A percentile compares a stretch with the other conserved stretches of the same genome.
These are phyloP conservation scores for Aeschynomene evenia DNA, from an alignment of 306 rosid species.

Conservation along the genomic window DNA sequence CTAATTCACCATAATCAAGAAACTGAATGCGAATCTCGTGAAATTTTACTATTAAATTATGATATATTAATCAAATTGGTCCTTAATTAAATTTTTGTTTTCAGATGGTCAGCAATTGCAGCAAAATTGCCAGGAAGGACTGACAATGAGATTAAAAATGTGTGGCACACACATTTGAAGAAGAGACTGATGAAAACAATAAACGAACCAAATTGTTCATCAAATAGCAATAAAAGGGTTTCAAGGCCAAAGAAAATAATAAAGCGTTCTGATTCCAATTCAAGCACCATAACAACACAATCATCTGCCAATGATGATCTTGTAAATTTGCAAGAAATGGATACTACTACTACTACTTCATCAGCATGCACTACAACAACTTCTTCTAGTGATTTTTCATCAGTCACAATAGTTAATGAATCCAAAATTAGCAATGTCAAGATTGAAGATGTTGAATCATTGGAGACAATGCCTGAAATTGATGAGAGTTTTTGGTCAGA, in stretches of 20 bases:
- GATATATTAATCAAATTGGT: neutral
- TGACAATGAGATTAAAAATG: slow-evolving; percentile 90
- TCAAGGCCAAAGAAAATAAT: slow-evolving; percentile 27
- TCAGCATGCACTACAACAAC: slow-evolving; percentile 39
- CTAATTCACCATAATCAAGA: slow-evolving; percentile 20
- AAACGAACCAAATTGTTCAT: neutral
- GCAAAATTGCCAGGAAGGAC: slow-evolving; percentile 88
- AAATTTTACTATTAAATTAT: slow-evolving; percentile 6
- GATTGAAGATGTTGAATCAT: slow-evolving; percentile 42
- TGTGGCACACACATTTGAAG: slow-evolving; percentile 97
- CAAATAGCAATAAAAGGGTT: slow-evolving; percentile 19
- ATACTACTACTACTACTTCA: no score
- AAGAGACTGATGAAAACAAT: slow-evolving; percentile 52
- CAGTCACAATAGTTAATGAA: slow-evolving; percentile 27
- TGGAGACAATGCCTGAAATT: slow-evolving; percentile 45
- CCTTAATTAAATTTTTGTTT: no score
- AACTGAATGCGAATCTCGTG: slow-evolving; percentile 33
- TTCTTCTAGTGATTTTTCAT: slow-evolving; percentile 53
- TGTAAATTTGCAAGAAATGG: slow-evolving; percentile 24
- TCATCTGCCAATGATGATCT: slow-evolving; percentile 34
- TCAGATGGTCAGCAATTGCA: slow-evolving; percentile 97
- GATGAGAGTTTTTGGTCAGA: slow-evolving; percentile 74
- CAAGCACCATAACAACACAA: slow-evolving; percentile 42
- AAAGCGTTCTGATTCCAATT: slow-evolving; percentile 38
- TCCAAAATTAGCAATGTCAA: slow-evolving; percentile 29